A percentile compares a stretch with the other conserved stretches of the same genome.
These are phyloP conservation scores for Fusarium buxicola DNA, from an alignment of 2,329 filamentous ascomycete species.

Conservation along the genomic window DNA sequence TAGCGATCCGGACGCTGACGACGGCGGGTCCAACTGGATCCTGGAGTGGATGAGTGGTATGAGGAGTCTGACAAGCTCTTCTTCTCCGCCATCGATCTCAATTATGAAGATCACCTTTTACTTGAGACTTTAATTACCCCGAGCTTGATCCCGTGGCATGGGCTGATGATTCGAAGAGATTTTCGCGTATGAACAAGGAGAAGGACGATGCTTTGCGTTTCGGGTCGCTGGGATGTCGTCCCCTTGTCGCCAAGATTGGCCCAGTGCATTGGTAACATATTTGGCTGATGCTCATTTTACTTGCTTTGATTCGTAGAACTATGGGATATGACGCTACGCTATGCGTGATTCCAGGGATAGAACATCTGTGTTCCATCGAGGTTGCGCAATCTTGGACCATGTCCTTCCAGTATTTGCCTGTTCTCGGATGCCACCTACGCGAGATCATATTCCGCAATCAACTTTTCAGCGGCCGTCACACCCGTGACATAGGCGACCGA, in stretches of 20 bases:
- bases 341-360: too few relatives aligned
- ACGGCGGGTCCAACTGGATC: slow-evolving; percentile 5
- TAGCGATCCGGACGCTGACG: not conserved
- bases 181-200: not conserved
- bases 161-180: not conserved
- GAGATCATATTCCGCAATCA: slow-evolving; percentile 32
- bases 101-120: not conserved
- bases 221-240: slow-evolving; percentile 1
- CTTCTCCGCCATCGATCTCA: slow-evolving; percentile 4
- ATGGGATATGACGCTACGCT: not conserved
- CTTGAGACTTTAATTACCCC: not conserved
- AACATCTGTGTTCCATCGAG: not conserved
- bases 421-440: not conserved
- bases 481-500: slow-evolving; percentile 66
- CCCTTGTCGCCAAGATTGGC: not conserved
- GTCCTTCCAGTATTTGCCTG: not conserved
- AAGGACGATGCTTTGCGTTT: not conserved
- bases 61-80: not conserved
- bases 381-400: not conserved
- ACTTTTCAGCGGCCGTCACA: slow-evolving; percentile 61
- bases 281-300: not conserved
- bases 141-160: slow-evolving; percentile 1
- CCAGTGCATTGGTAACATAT: not conserved
- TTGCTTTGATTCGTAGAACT: not conserved
- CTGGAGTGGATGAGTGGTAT: not conserved